phyloP scores from a whole-genome alignment of 2,329 filamentous ascomycete genomes.

The Penicillium sclerotiorum region DNA sequence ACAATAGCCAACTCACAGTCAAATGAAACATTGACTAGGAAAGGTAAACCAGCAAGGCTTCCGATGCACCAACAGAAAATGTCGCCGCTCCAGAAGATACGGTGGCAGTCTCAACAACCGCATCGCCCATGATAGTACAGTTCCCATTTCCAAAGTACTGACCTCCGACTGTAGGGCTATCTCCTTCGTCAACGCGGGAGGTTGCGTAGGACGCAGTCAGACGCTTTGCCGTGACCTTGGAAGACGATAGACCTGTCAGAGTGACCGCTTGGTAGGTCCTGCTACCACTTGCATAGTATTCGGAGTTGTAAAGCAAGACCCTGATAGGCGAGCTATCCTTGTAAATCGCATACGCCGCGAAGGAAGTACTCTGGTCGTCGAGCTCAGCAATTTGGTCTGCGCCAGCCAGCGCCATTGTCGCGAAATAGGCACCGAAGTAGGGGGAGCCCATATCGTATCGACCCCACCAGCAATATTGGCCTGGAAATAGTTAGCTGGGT shows the following conservation, averaged over 20 bases:
- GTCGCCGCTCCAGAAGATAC: slow-evolving; percentile 37
- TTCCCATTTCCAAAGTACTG: slow-evolving; percentile 51
- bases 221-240: slow-evolving; percentile 46
- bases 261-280: slow-evolving; percentile 41
- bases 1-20: too few species aligned
- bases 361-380: slow-evolving; percentile 47
- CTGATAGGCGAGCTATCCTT: slow-evolving; percentile 39
- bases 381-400: slow-evolving; percentile 50
- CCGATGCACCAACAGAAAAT: slow-evolving; percentile 49
- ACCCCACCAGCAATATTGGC: slow-evolving; percentile 54
- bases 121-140: slow-evolving; percentile 48
- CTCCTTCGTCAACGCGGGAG: slow-evolving; percentile 49
- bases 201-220: slow-evolving; percentile 49
- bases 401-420: slow-evolving; percentile 49
- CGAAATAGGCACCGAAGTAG: slow-evolving; percentile 56
- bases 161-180: slow-evolving; percentile 49
- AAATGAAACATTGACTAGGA: too few species aligned
- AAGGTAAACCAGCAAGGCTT: slow-evolving; percentile 54
- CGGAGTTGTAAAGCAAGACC: slow-evolving; percentile 43
- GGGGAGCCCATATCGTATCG: slow-evolving; percentile 54
- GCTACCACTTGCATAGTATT: slow-evolving; percentile 35
- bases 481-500: slow-evolving; percentile 18
- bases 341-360: slow-evolving; percentile 54
- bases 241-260: slow-evolving; percentile 44
- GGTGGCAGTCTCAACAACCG: slow-evolving; percentile 17